A percentile compares a stretch with the other conserved stretches of the same genome.
phyloP scores from a whole-genome alignment of 805 yeast genomes.

The Hanseniaspora taiwanica region DNA sequence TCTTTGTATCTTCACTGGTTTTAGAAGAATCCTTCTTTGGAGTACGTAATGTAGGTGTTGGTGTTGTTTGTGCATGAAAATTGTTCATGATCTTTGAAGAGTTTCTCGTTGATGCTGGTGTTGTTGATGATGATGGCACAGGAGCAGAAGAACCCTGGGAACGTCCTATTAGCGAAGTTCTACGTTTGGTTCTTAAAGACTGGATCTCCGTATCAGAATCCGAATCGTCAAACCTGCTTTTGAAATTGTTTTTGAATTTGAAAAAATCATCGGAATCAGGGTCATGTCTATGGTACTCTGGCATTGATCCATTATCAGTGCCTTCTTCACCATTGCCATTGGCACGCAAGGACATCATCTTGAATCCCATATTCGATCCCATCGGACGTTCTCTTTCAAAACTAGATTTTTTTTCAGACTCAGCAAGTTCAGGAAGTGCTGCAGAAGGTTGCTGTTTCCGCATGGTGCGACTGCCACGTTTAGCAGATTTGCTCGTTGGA shows the following conservation, averaged over 20 bases:
- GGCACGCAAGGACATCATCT: conserved; percentile 25
- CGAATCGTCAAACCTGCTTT: conserved; percentile 49
- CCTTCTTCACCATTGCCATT: conserved; percentile 9
- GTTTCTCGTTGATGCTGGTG: neutral
- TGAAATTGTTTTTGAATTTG: conserved; percentile 20
- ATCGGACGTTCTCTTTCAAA: conserved; percentile 35
- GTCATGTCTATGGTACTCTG: conserved; percentile 4
- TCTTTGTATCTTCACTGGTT: conserved; percentile 12
- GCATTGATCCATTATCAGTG: conserved; percentile 4
- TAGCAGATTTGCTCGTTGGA: no score
- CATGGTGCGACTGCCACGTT: no score
- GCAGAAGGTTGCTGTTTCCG: no score
- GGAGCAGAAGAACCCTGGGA: no score
- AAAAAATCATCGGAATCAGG: neutral
- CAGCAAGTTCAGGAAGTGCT: conserved; percentile 21
- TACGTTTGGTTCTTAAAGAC: neutral
- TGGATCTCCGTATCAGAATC: conserved; percentile 37
- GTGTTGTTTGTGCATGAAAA: neutral
- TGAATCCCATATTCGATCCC: conserved; percentile 25
- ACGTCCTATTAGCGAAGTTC: neutral
- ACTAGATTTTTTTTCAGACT: conserved; percentile 37
- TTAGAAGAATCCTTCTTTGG: conserved; percentile 14
- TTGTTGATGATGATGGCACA: neutral
- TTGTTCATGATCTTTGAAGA: neutral
- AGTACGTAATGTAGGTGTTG: neutral